A percentile compares a stretch with the other conserved stretches of the same genome.
Conservation (phyloP, 345 rosid species). For the Eucalyptus curtisii region DNA sequence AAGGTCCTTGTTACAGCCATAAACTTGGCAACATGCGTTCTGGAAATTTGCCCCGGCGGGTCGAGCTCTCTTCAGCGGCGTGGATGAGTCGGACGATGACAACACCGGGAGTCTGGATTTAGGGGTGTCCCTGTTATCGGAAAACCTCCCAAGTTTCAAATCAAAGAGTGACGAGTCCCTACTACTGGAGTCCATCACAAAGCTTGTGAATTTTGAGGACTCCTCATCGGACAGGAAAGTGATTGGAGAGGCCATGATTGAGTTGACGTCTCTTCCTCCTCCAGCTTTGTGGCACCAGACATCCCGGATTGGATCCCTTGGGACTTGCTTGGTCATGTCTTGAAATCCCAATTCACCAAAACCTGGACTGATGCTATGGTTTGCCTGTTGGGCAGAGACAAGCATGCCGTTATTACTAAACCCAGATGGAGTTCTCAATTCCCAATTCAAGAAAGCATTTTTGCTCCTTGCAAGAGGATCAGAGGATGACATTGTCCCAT, state of each 20-base stretch:
- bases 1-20: constrained; percentile 70
- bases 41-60: constrained; percentile 5
- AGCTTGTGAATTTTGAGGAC: constrained; percentile 22
- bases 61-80: constrained; percentile 20
- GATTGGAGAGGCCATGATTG: neutral
- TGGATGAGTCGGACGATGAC: constrained; percentile 8
- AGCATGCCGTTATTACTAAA: constrained; percentile 4
- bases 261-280: constrained; percentile 1
- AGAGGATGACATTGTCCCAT: constrained; percentile 2
- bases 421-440: constrained; percentile 6
- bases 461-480: constrained; percentile 17
- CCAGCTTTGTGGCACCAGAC: neutral
- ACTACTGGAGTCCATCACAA: constrained; percentile 12
- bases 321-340: constrained; percentile 10
- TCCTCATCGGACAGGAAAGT: constrained; percentile 7
- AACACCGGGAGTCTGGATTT: neutral
- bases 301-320: constrained; percentile 3
- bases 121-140: neutral
- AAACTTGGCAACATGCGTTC: constrained; percentile 51
- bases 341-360: constrained; percentile 20
- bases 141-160: constrained; percentile 3
- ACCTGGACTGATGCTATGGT: neutral
- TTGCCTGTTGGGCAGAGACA: constrained; percentile 8
- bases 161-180: constrained; percentile 16
- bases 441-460: constrained; percentile 15